phyloP scores from a whole-genome alignment of 2,329 filamentous ascomycete genomes.

The Clarireedia homoeocarpa region DNA sequence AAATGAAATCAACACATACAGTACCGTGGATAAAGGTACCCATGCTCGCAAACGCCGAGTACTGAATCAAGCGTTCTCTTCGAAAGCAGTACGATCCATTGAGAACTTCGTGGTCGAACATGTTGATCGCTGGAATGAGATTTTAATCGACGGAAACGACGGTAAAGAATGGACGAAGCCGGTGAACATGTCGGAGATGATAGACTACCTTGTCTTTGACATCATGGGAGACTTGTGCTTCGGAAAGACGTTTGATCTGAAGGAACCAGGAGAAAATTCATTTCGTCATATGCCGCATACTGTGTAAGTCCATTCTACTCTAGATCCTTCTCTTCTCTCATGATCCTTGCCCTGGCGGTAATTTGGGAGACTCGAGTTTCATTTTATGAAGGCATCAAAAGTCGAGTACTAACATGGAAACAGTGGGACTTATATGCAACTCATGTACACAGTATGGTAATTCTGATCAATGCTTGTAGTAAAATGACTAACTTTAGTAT shows the following conservation, averaged over 20 bases:
- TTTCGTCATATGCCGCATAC: not conserved
- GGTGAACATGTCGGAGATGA: not conserved
- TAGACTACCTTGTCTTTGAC: not conserved
- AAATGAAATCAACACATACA: not conserved
- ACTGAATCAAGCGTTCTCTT: not conserved
- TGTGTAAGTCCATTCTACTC: not conserved
- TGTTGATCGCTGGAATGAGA: not conserved
- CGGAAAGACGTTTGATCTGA: not conserved
- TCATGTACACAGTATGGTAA: not conserved
- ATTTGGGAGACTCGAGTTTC: no score
- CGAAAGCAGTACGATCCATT: not conserved
- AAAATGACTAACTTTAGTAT: not conserved
- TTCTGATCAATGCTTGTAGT: not conserved
- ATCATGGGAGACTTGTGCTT: not conserved
- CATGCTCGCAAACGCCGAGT: not conserved
- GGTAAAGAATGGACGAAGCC: not conserved
- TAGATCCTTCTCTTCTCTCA: not conserved
- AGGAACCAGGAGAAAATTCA: not conserved
- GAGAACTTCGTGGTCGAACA: not conserved
- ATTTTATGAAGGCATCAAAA: not conserved
- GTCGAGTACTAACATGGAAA: not conserved
- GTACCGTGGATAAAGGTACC: not conserved
- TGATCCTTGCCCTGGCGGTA: no score
- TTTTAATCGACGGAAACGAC: not conserved
- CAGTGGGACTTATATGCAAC: not conserved